Evolutionary conservation across 352 stramenopile species (phyloP).

Genomic region (Globisporangium nagaii): DNA sequence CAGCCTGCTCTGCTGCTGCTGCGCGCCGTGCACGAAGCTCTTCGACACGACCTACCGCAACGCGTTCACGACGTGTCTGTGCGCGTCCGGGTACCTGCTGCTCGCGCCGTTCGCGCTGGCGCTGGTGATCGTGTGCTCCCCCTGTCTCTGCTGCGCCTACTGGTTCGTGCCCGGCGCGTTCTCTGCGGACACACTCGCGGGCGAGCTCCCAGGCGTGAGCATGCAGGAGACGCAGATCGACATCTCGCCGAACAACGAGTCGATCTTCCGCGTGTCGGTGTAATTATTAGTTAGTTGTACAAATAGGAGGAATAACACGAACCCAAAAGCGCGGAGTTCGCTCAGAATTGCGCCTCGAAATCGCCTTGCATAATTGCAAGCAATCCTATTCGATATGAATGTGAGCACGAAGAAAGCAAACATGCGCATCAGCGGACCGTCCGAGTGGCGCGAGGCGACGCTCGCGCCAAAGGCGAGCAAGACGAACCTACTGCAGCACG

Average conservation of each 20-base stretch:
- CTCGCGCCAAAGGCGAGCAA: conserved; percentile 23
- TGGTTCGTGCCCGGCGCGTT: conserved; percentile 11
- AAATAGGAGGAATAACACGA: too few relatives aligned
- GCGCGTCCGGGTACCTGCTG: conserved; percentile 46
- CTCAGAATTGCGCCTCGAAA: too few relatives aligned
- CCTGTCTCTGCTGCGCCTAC: conserved; percentile 14
- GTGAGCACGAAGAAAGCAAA: too few relatives aligned
- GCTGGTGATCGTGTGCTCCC: conserved; percentile 15
- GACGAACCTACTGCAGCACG: conserved; percentile 36
- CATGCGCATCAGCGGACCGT: conserved; percentile 30
- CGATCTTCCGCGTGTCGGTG: conserved; percentile 8
- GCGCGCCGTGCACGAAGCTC: conserved; percentile 45
- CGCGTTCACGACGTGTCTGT: conserved; percentile 64
- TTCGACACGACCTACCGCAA: conserved; percentile 39
- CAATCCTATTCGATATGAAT: too few relatives aligned
- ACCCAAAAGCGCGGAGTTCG: too few relatives aligned
- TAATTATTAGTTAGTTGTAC: too few relatives aligned
- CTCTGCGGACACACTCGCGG: neutral
- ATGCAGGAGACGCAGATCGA: conserved; percentile 10
- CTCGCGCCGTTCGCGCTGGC: conserved; percentile 35
- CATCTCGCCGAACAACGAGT: conserved; percentile 11
- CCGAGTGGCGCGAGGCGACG: conserved; percentile 30
- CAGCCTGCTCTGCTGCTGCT: conserved; percentile 58
- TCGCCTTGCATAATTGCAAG: too few relatives aligned
- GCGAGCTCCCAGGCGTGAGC: conserved; percentile 3